Conservation (phyloP, 306 rosid species). For the Trifolium dubium region DNA sequence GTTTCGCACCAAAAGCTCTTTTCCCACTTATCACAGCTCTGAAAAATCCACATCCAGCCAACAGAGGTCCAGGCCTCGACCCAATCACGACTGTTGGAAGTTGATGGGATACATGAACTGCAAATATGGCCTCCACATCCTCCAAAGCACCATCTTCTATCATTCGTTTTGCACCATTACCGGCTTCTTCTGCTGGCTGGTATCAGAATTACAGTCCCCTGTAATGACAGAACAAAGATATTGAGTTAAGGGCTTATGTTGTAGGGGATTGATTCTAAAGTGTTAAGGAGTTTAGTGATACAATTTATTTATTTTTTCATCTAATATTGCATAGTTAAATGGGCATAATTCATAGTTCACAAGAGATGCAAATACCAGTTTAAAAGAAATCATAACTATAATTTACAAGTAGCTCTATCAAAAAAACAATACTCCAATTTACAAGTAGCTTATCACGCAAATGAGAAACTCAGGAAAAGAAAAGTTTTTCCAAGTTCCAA, state of each 20-base stretch:
- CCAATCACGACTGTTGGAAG: constrained; percentile 81
- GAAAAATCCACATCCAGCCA: constrained; percentile 96
- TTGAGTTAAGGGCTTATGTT: not conserved
- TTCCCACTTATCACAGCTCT: constrained; percentile 75
- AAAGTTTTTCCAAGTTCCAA: too few relatives aligned
- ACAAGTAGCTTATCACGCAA: not conserved
- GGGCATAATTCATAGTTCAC: not conserved
- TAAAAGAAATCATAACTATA: not conserved
- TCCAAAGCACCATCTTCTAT: constrained; percentile 83
- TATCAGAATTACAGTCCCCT: constrained; percentile 89
- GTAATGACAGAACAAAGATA: constrained; percentile 21
- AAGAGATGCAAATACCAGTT: not conserved
- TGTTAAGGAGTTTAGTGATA: not conserved
- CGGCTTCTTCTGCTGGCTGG: constrained; percentile 99
- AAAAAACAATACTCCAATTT: not conserved
- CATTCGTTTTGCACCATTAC: constrained; percentile 93
- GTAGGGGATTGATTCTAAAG: too few relatives aligned
- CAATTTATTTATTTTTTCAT: not conserved
- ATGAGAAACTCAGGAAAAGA: not conserved
- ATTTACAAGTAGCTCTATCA: not conserved
- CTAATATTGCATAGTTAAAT: not conserved
- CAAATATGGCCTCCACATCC: constrained; percentile 92
- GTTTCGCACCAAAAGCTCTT: constrained; percentile 47
- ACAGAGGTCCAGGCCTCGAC: constrained; percentile 84
- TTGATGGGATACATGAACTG: constrained; percentile 86